Evolutionary conservation across 106 monocot species (phyloP), one percentile per base, ranked within the genome.

Genomic region (Hemerocallis citrina): DNA sequence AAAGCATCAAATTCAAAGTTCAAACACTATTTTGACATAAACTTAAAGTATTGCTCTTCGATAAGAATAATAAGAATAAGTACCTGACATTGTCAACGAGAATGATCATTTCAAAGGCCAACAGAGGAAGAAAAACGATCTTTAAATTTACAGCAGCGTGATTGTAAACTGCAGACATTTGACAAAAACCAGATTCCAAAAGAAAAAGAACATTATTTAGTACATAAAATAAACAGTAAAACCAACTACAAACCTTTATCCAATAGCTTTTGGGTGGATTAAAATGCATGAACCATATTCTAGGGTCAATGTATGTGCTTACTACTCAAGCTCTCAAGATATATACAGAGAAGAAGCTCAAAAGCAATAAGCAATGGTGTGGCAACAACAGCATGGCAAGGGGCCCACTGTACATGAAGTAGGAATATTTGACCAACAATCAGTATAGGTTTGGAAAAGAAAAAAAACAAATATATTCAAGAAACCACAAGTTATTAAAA

Each of bases 71-170:
- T n/a, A n/a, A 36, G 14, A 49, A 57, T 15, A 60, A 63, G 32
- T 87, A 92, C 92, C 92, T 92, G 73, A 92, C 83, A 76, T 92
- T 92, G 68, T 92, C 92, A 27, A 87, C 38, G 57, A 92, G 87
- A 69, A 92, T 78, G 48, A 81, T 76, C 40, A 73, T 46, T 75
- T 92, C 92, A 73, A 92, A 84, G n/a, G 86, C 86, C 50, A 92
- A 55, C 30, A 92, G 70, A n/a, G 92, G 92, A 65, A 92, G 77
- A 52, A 92, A 87, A 51, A 92, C 92, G 62, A 87, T 84, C 92
- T 87, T 92, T 69, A 92, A 75, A 65, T 78, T 84, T 62, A 83
- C 32, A 49, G 81, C 61, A 4, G 77, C 49, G 7, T 54, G 16
- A 62, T 21, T 42, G 62, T 69, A 46, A 50, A 60, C 88, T 88